phyloP scores from a whole-genome alignment of 2,329 filamentous ascomycete genomes.

The Nannizziopsis barbatae region DNA sequence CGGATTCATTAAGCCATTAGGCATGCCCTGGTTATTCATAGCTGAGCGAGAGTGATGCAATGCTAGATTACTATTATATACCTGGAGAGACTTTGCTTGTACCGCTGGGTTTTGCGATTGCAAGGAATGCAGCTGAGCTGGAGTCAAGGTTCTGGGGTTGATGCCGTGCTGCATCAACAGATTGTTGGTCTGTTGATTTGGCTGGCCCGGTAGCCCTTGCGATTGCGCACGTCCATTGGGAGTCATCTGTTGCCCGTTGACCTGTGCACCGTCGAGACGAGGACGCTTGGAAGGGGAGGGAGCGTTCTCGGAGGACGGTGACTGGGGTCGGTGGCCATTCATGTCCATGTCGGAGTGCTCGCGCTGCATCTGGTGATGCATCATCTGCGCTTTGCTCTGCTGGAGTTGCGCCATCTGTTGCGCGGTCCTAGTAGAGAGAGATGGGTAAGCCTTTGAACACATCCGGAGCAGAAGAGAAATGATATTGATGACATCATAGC shows the following conservation, averaged over 20 bases:
- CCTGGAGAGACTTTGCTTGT: slow-evolving; percentile 74
- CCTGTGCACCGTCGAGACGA: slow-evolving; percentile 62
- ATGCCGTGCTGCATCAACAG: slow-evolving; percentile 54
- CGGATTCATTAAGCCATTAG: slow-evolving; percentile 55
- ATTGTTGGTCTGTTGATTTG: slow-evolving; percentile 42
- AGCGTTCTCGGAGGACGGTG: slow-evolving; percentile 75
- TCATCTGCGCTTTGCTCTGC: slow-evolving; percentile 41
- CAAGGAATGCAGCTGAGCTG: slow-evolving; percentile 61
- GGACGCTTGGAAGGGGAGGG: slow-evolving; percentile 86
- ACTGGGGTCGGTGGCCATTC: slow-evolving; percentile 67
- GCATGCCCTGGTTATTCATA: slow-evolving; percentile 71
- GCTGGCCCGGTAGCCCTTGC: slow-evolving; percentile 60
- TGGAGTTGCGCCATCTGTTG: slow-evolving; percentile 59
- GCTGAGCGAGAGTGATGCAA: slow-evolving; percentile 65
- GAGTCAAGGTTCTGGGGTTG: slow-evolving; percentile 60
- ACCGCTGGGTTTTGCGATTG: slow-evolving; percentile 45
- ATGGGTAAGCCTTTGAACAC: slow-evolving; percentile 1
- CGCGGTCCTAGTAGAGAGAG: slow-evolving; percentile 38
- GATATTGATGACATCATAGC: slow-evolving; percentile 14
- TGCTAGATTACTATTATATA: slow-evolving; percentile 74
- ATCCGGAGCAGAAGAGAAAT: background rate
- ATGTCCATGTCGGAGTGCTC: slow-evolving; percentile 81
- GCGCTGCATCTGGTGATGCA: slow-evolving; percentile 74
- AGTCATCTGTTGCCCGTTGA: slow-evolving; percentile 68
- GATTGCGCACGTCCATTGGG: slow-evolving; percentile 58